These are phyloP conservation scores for Dipodascus geniculatus DNA, from an alignment of 805 yeast genomes.

Conservation along the genomic window DNA sequence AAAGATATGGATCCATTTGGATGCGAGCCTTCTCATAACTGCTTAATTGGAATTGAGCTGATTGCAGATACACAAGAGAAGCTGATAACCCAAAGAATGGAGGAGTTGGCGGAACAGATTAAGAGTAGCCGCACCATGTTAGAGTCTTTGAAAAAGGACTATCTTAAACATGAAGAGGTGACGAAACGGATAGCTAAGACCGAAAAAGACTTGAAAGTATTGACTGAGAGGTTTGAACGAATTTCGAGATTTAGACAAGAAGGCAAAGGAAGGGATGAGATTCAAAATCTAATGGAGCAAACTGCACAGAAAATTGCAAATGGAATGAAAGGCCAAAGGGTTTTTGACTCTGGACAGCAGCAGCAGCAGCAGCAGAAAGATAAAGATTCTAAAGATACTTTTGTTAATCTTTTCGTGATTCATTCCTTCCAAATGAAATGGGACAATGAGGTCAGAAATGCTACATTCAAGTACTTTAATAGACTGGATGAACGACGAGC, in stretches of 20 bases:
- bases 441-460: constrained; percentile 59
- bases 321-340: neutral
- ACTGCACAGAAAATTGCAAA: constrained; percentile 1
- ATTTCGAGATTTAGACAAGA: constrained; percentile 5
- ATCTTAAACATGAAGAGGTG: constrained; percentile 14
- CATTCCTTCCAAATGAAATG: constrained; percentile 69
- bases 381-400: constrained; percentile 19
- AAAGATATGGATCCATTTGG: constrained; percentile 38
- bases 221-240: constrained; percentile 9
- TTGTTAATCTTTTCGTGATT: constrained; percentile 58
- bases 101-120: constrained; percentile 22
- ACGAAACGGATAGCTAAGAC: constrained; percentile 9
- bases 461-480: constrained; percentile 47
- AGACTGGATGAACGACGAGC: constrained; percentile 36
- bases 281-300: constrained; percentile 3
- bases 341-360: neutral
- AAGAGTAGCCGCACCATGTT: constrained; percentile 22
- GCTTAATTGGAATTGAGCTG: constrained; percentile 31
- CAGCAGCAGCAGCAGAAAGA: constrained; percentile 9
- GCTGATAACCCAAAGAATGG: constrained; percentile 19
- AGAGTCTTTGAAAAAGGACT: constrained; percentile 20
- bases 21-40: constrained; percentile 48
- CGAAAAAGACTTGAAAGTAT: constrained; percentile 10
- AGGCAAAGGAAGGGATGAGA: neutral
- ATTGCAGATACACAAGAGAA: constrained; percentile 21